Evolutionary conservation across 75 land plant genomes (phyloP), one percentile per base, ranked within the genome.

Genomic region (Pinus taeda): DNA sequence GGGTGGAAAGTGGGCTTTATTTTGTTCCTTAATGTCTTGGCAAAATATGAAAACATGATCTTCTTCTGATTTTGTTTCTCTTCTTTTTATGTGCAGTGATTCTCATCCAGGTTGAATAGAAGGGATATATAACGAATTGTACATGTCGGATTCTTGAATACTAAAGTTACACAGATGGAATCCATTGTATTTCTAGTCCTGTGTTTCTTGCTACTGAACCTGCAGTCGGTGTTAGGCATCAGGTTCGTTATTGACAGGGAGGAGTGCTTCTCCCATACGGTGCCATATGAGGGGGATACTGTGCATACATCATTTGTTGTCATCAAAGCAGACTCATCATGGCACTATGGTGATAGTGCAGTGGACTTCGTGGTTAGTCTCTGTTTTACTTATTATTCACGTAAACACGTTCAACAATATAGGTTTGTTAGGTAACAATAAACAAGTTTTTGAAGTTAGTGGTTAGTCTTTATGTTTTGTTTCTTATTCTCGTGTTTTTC

Each of bases 251-350:
- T 93, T 3, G 88, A 90, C 74, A 88, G 85, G 76, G 93, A 92
- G 71, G 96, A 93, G 56, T 90, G 96, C 74, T 88, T 92, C 74
- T 82, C 88, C n/a, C 89, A 93, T 30, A 9, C 75, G 20, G 92
- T 93, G 29, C 76, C 79, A 11, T 93, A 89, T 64, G 92, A 87
- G 29, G 96, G 93, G 11, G 94, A 93, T 67, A 84, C 82, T 29
- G 86, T 95, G 37, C 92, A 84, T 71, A 78, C 84, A 17, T 95
- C 98, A 30, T 95, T 89, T 62, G 98, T 95, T 75, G 96, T 93
- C 15, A 88, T 95, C 81, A 93, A 95, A 80, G 79, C 87, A 26
- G 93, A 93, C 45, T 72, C 81, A 2, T 30, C 87, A 55, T 93
- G 93, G 96, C 80, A 82, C 79, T 91, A 80, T 61, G 69, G 78